Evolutionary conservation across 2,329 filamentous ascomycete genomes (phyloP).

Genomic region (Cryphonectria parasitica): DNA sequence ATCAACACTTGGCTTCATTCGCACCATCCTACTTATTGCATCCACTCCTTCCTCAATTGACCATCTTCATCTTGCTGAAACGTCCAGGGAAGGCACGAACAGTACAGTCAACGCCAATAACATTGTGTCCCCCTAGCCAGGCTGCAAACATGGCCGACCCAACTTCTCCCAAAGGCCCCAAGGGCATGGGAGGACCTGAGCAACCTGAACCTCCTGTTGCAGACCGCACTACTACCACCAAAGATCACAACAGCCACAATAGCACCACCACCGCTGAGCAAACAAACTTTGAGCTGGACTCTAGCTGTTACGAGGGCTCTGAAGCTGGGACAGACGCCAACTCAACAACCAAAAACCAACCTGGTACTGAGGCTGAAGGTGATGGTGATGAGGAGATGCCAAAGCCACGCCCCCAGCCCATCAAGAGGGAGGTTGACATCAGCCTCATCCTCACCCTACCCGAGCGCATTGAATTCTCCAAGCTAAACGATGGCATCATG

Average conservation of each 20-base stretch:
- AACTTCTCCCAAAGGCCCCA: slow-evolving; percentile 10
- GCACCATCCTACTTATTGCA: not conserved
- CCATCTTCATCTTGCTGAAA: not conserved
- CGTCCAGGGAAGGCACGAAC: slow-evolving; percentile 12
- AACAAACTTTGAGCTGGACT: not conserved
- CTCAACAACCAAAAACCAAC: slow-evolving; percentile 4
- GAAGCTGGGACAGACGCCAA: not conserved
- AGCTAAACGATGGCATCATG: slow-evolving; percentile 45
- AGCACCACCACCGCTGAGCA: not conserved
- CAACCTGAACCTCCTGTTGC: not conserved
- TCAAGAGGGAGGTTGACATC: slow-evolving; percentile 54
- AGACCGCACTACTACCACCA: not conserved
- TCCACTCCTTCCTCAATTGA: slow-evolving; percentile 16
- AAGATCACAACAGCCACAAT: not conserved
- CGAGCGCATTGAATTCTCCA: slow-evolving; percentile 57
- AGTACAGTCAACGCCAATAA: slow-evolving; percentile 6
- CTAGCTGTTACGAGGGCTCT: not conserved
- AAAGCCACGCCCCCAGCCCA: slow-evolving; percentile 37
- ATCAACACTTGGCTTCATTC: not conserved
- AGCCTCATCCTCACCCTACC: slow-evolving; percentile 51
- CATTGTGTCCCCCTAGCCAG: slow-evolving; percentile 5
- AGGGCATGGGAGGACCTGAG: slow-evolving; percentile 10
- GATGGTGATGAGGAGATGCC: slow-evolving; percentile 41
- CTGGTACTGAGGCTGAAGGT: slow-evolving; percentile 11
- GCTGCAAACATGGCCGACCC: slow-evolving; percentile 17